Evolutionary conservation across 2,329 filamentous ascomycete species (phyloP), one percentile per base, ranked within the genome.

Genomic region (Sporothrix protearum): DNA sequence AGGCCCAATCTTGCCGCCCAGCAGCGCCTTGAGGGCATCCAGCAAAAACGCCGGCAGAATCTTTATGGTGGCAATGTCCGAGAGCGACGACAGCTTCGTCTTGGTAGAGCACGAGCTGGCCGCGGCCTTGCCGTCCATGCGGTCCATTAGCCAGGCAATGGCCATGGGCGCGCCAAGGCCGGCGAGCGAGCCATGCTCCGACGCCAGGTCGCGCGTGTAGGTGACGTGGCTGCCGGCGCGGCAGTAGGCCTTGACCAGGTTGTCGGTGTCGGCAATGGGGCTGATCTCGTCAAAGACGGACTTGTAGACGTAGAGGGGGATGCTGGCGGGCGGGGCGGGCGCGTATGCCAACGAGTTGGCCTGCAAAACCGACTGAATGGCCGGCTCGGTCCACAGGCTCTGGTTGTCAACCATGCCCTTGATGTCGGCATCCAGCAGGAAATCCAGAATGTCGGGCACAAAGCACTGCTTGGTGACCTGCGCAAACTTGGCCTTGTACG

Each of bases 261-360:
- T 19, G 39, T 74, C 73, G 19, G 73, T 70, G 36, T 73, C 73
- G 49, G 39, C 51, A 3, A 73, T 25, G 19, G 71, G 71, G 45
- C 73, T 74, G 53, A 73, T 51, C 73, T 84, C 80, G 71, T 86
- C 84, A 6, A 77, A 64, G 57, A 82, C 77, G 0, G 82, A 80
- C 73, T 86, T 84, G 77, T 85, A 85, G 1, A 83, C 77, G 68
- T 82, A 82, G 1, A 85, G 39, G 0, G 83, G 84, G 76, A 83
- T 82, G 73, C 76, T 74, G 1, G 30, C 1, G 3, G 66, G 66
- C 45, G 67, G 47, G 1, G 47, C 36, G 1, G 66, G 22, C 2
- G 47, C 45, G 3, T 42, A 45, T 16, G 42, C 7, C 42, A 75
- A 73, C 12, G 77, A 78, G 57, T 81, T 78, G 7, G 74, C 71